Evolutionary conservation across 495 filamentous ascomycete species (phyloP).

Genomic region (Penicillium riverlandense): DNA sequence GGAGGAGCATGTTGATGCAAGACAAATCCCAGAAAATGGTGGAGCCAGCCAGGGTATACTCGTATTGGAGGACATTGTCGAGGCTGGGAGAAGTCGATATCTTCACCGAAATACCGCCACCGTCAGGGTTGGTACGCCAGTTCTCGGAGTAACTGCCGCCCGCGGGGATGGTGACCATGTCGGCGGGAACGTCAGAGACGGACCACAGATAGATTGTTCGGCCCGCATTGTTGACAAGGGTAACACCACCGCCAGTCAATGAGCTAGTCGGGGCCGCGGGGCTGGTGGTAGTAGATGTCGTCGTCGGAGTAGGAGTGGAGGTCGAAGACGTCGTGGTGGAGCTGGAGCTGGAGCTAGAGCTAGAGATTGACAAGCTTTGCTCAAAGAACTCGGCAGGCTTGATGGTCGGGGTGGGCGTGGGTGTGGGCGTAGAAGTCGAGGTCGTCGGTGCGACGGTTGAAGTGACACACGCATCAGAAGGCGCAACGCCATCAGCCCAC

Average conservation of each 20-base stretch:
- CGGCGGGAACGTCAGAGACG: slow-evolving; percentile 13
- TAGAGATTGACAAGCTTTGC: no score
- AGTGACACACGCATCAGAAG: no score
- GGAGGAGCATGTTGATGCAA: slow-evolving; percentile 27
- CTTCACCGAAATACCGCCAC: slow-evolving; percentile 38
- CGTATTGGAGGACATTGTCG: slow-evolving; percentile 33
- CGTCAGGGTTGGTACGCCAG: slow-evolving; percentile 29
- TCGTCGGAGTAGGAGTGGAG: no score
- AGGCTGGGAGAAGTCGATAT: slow-evolving; percentile 20
- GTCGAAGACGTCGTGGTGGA: no score
- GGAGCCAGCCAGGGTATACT: slow-evolving; percentile 33
- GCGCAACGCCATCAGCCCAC: no score
- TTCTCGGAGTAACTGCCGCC: slow-evolving; percentile 21
- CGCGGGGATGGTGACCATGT: slow-evolving; percentile 21
- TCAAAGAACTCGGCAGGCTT: no score
- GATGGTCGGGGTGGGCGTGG: no score
- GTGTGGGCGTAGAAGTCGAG: no score
- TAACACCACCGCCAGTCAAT: slow-evolving; percentile 13
- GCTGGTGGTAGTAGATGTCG: no score
- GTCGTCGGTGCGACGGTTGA: no score
- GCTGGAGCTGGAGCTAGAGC: no score
- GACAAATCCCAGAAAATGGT: slow-evolving; percentile 42
- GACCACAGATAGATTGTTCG: slow-evolving; percentile 30
- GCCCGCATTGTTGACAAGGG: slow-evolving; percentile 30
- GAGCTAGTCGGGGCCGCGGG: no score